phyloP scores from a whole-genome alignment of 1,284 basidiomycete species.

The Sporisorium exsertum region DNA sequence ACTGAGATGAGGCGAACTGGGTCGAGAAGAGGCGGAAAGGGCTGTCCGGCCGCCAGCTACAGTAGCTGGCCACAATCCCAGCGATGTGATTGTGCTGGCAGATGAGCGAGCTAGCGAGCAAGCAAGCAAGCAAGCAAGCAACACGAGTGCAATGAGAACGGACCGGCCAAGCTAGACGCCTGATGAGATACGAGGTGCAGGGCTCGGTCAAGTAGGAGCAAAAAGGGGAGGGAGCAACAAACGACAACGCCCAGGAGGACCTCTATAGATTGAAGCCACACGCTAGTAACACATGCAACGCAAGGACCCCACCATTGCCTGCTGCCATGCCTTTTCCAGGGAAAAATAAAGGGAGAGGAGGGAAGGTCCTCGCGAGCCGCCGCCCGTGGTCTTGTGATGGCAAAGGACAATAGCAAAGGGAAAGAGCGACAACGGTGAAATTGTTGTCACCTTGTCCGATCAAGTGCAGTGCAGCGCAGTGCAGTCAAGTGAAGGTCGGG shows the following conservation, averaged over 20 bases:
- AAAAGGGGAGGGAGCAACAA: slow-evolving; percentile 21
- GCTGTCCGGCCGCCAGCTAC: slow-evolving; percentile 1
- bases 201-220: slow-evolving; percentile 1
- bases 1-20: background rate
- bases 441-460: slow-evolving; percentile 3
- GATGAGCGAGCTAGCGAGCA: background rate
- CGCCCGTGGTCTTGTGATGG: background rate
- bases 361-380: background rate
- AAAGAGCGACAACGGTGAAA: background rate
- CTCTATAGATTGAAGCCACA: background rate
- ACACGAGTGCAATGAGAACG: background rate
- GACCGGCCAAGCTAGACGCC: slow-evolving; percentile 21
- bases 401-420: slow-evolving; percentile 3
- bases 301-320: background rate
- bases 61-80: background rate
- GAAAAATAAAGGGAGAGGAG: too few species aligned
- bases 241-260: slow-evolving; percentile 3
- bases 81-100: too few species aligned
- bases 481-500: background rate
- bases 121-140: background rate
- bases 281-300: background rate
- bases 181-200: slow-evolving; percentile 10
- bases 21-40: background rate
- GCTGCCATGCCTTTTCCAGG: background rate
- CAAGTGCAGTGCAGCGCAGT: background rate